phyloP scores from a whole-genome alignment of 2,329 filamentous ascomycete genomes.

The Fonsecaea pugnacius region DNA sequence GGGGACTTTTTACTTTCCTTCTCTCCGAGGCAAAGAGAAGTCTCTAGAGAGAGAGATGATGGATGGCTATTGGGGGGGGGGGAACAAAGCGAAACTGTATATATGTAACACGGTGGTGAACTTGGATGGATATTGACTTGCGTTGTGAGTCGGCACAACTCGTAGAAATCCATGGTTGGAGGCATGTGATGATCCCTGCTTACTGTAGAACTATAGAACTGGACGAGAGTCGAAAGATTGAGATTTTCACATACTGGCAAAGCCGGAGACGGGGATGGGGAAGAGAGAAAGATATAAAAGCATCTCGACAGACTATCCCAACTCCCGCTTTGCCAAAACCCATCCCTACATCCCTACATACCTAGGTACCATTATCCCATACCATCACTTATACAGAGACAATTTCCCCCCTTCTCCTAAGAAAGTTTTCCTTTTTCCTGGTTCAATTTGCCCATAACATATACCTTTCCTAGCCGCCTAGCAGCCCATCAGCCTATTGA shows the following conservation, averaged over 20 bases:
- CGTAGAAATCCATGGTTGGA: no score
- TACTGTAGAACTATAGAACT: no score
- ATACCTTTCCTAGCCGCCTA: neutral
- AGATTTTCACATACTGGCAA: neutral
- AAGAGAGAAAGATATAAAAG: neutral
- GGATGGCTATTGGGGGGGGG: no score
- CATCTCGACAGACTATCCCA: neutral
- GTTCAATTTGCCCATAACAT: conserved; percentile 13
- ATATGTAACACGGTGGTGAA: no score
- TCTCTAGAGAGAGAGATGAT: no score
- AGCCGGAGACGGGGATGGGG: neutral
- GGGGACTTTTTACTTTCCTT: no score
- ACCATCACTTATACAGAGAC: neutral
- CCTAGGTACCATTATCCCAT: neutral
- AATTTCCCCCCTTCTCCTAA: neutral
- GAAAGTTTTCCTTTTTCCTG: neutral
- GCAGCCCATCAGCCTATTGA: neutral
- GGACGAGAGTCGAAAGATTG: neutral
- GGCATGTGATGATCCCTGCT: no score
- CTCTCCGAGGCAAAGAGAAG: no score
- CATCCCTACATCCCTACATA: neutral
- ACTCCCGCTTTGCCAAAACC: neutral
- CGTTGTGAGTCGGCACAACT: no score
- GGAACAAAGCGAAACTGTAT: no score
- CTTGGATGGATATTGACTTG: no score